Evolutionary conservation across 495 filamentous ascomycete species (phyloP).

Genomic region (Sphaerosporella brunnea): DNA sequence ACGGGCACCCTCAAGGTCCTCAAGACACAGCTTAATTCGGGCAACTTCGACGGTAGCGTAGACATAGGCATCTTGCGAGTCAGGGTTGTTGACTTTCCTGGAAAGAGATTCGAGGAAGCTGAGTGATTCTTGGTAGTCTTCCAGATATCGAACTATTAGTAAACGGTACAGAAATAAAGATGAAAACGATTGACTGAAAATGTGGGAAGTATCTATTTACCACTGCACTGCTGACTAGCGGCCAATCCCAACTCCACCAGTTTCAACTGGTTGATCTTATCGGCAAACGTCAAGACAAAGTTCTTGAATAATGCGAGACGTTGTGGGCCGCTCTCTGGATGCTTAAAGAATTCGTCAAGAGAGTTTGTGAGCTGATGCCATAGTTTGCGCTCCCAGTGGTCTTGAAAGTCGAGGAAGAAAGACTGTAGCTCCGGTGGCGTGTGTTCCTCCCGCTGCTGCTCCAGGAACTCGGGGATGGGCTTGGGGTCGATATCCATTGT

Average conservation of each 20-base stretch:
- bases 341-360: slow-evolving; percentile 74
- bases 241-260: slow-evolving; percentile 77
- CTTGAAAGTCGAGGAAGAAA: slow-evolving; percentile 82
- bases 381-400: slow-evolving; percentile 94
- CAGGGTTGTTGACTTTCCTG: slow-evolving; percentile 74
- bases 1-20: slow-evolving; percentile 56
- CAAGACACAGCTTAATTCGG: slow-evolving; percentile 62
- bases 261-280: slow-evolving; percentile 97
- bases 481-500: slow-evolving; percentile 35
- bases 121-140: slow-evolving; percentile 77
- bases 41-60: slow-evolving; percentile 86
- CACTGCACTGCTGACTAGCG: slow-evolving; percentile 70
- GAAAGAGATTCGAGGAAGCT: slow-evolving; percentile 69
- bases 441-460: slow-evolving; percentile 60
- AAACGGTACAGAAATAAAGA: not conserved
- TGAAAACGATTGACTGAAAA: slow-evolving; percentile 5
- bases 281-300: slow-evolving; percentile 89
- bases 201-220: slow-evolving; percentile 31
- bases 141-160: not conserved
- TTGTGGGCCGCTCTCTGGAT: slow-evolving; percentile 61
- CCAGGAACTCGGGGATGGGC: slow-evolving; percentile 79
- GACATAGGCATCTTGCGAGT: slow-evolving; percentile 90
- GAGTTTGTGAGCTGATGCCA: slow-evolving; percentile 96
- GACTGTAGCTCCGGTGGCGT: slow-evolving; percentile 75
- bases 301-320: slow-evolving; percentile 77